Base-by-base conservation (phyloP, 2,329 filamentous ascomycete genomes). In the Aspergillus candidus region DNA sequence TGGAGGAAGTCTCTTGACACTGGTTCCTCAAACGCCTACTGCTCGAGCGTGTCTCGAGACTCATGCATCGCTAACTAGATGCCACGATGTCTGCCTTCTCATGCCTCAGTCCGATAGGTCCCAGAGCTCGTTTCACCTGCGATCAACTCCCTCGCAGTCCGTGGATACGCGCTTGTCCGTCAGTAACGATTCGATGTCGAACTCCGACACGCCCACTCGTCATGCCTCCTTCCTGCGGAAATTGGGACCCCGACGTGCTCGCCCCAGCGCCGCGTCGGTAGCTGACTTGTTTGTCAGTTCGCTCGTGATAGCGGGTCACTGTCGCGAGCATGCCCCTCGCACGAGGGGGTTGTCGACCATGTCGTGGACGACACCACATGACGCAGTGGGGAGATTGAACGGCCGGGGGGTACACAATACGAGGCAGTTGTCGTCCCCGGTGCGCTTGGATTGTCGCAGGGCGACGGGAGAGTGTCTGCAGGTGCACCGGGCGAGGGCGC, bases 71-170 rank as follows among this genome's bases (percentile, higher is more conserved):
- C 51, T 64, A 53, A 61, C 48, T 56, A 49, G 53, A 65, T 68
- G 67, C 69, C 77, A 80, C 72, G 56, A 83, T 83, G 80, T 74
- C 68, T 71, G 70, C 64, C 69, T 61, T 75, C 76, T 77, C 78
- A 83, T 84, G 80, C 79, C 76, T 77, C 69, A 74, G 69, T 64
- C 76, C 70, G 72, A 72, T 69, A 70, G 70, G 68, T 71, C 74
- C 66, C 69, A 74, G 63, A 71, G 73, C 72, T 71, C 69, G 59
- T 61, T 66, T 55, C 63, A 67, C 64, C 68, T 69, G 67, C 69
- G 70, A 63, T 61, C 70, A 61, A 63, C 69, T 65, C 69, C 71
- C 50, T 71, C 69, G 64, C 62, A 70, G 67, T 60, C 59, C 52
- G 53, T 60, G 54, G 61, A 60, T 48, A 52, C 55, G 48, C 49